A percentile compares a stretch with the other conserved stretches of the same genome.
phyloP scores from a whole-genome alignment of 1,139 yeast genomes.

The Taphrina pruni region DNA sequence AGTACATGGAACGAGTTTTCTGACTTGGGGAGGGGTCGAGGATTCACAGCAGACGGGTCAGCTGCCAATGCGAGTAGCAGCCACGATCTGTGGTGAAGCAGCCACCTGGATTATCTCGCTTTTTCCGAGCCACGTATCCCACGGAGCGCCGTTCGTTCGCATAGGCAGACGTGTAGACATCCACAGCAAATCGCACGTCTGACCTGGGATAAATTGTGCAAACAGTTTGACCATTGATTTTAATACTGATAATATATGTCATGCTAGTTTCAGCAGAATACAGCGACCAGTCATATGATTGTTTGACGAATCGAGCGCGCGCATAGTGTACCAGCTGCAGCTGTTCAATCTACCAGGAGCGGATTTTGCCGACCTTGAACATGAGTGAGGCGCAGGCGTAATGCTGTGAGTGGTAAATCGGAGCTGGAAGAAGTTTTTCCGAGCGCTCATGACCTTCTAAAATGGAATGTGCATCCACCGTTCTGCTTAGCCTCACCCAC shows the following conservation, averaged over 20 bases:
- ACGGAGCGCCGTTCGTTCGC: background rate
- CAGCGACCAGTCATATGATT: no score
- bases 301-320: no score
- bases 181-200: no score
- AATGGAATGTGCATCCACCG: background rate
- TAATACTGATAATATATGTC: no score
- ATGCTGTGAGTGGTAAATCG: conserved; percentile 1
- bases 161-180: no score
- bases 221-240: no score
- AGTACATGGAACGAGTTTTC: background rate
- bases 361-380: background rate
- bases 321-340: no score
- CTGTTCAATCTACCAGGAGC: no score
- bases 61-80: background rate
- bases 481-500: background rate
- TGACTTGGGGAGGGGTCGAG: conserved; percentile 1
- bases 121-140: conserved; percentile 13
- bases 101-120: conserved; percentile 19
- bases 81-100: conserved; percentile 2
- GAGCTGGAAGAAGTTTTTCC: conserved; percentile 19
- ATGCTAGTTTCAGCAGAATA: no score
- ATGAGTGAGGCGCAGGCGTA: conserved; percentile 7
- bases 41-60: background rate
- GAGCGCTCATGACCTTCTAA: conserved; percentile 2
- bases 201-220: no score